Percentiles rank a stretch among this genome's conserved stretches.
Evolutionary conservation across 2,329 filamentous ascomycete genomes (phyloP).

Genomic region (Talaromyces atroroseus): DNA sequence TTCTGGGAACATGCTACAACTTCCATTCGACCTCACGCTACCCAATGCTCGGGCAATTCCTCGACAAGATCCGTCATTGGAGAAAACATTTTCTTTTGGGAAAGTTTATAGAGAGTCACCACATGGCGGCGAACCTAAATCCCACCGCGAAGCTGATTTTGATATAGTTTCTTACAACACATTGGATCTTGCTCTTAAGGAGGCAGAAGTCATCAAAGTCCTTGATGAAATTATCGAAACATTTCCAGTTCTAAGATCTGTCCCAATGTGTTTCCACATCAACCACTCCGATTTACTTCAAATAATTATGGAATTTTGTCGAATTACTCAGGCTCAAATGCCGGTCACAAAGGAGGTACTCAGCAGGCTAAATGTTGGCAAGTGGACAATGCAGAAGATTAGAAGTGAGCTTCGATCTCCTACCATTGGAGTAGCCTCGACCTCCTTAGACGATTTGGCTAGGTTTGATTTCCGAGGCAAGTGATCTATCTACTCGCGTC

Average conservation of each 20-base stretch:
- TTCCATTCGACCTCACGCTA: constrained; percentile 90
- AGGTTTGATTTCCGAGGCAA: constrained; percentile 83
- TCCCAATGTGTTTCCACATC: constrained; percentile 79
- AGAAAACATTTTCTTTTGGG: constrained; percentile 81
- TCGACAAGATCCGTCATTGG: constrained; percentile 55
- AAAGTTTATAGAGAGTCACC: constrained; percentile 76
- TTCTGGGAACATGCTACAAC: constrained; percentile 79
- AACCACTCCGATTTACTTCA: constrained; percentile 84
- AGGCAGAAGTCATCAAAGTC: constrained; percentile 91
- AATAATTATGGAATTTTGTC: constrained; percentile 83
- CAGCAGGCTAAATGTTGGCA: constrained; percentile 78
- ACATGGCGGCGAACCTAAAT: constrained; percentile 73
- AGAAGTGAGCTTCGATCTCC: constrained; percentile 76
- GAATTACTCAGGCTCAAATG: constrained; percentile 64
- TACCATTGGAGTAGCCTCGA: constrained; percentile 74
- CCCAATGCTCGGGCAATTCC: constrained; percentile 82
- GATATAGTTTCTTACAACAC: constrained; percentile 85
- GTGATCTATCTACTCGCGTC: constrained; percentile 33
- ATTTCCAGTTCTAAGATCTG: constrained; percentile 67
- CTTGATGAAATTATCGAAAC: constrained; percentile 81
- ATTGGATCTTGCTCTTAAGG: constrained; percentile 77
- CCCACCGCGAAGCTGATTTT: constrained; percentile 88
- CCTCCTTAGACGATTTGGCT: constrained; percentile 82
- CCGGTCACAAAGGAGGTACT: constrained; percentile 73
- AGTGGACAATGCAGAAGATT: constrained; percentile 77